Percentiles rank a stretch among this genome's conserved stretches.
Conservation (phyloP, 257 asterid species). For the Penstemon eatonii region DNA sequence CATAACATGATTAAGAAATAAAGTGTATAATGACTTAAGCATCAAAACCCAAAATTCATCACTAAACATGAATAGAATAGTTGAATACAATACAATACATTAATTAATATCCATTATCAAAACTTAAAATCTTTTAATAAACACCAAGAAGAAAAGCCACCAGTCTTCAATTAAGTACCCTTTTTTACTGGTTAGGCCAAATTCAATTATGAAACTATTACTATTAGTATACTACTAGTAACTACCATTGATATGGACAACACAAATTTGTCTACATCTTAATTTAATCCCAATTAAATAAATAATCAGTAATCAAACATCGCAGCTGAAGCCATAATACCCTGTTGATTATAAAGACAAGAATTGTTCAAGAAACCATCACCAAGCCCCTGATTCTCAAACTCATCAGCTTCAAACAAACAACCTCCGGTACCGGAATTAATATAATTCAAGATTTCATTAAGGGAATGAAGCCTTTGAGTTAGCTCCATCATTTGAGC, state of each 20-base stretch:
- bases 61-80: too few species aligned
- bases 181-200: not conserved
- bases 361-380: slow-evolving; percentile 46
- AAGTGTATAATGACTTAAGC: too few species aligned
- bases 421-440: slow-evolving; percentile 25
- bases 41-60: too few species aligned
- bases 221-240: not conserved
- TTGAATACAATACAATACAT: not conserved
- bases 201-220: not conserved
- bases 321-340: not conserved
- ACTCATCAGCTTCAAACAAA: slow-evolving; percentile 33
- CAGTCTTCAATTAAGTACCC: not conserved
- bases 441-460: slow-evolving; percentile 56
- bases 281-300: not conserved
- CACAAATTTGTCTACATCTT: slow-evolving; percentile 21
- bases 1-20: too few species aligned
- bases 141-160: not conserved
- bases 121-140: too few species aligned
- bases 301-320: not conserved
- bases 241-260: slow-evolving; percentile 20
- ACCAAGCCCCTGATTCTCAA: slow-evolving; percentile 18
- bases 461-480: slow-evolving; percentile 64
- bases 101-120: too few species aligned
- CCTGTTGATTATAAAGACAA: slow-evolving; percentile 26
- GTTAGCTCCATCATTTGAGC: slow-evolving; percentile 81